Evolutionary conservation across 2,329 filamentous ascomycete species (phyloP), one percentile per base, ranked within the genome.

Genomic region (Raffaelea ambrosiae): DNA sequence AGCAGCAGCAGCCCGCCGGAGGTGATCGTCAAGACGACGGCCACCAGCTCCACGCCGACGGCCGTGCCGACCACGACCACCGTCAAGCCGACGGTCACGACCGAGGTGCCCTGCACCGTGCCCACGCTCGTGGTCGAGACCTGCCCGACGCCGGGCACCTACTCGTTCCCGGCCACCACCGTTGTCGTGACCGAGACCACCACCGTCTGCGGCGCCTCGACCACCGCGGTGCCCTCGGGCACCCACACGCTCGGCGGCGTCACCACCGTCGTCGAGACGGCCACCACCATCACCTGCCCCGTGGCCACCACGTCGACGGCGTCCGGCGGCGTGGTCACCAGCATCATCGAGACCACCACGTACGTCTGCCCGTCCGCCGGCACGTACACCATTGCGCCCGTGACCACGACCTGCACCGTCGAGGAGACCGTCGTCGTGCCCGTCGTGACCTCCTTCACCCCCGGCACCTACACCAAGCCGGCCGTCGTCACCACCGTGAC

Each of bases 161-260:
- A 88, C 72, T 88, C 84, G 56, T 80, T 87, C 73, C 81, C 82
- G 56, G 83, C 84, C 51, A 84, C 76, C 56, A 90, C 84, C 53
- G 61, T 86, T 55, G 83, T 79, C 52, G 68, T 89, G 55, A 81
- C 73, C 53, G 71, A 80, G 64, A 76, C 77, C 51, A 84, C 81
- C 56, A 86, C 81, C 36, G 82, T 86, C 53, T 81, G 77, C 64
- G 83, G 66, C 57, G 75, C 77, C 46, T 72, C 78, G 53, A 74
- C 77, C 50, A 84, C 83, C 55, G 65, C 72, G 44, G 71, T 87
- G 44, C 69, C 81, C 48, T 55, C 74, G 50, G 85, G 85, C 60
- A 79, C 74, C 39, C 73, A 86, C 73, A 86, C 82, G 55, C 67
- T 82, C 53, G 85, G 84, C 57, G 84, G 84, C 70, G 77, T 86